Conservation (phyloP, 2,329 filamentous ascomycete species). For the Chalaropsis thielavioides region DNA sequence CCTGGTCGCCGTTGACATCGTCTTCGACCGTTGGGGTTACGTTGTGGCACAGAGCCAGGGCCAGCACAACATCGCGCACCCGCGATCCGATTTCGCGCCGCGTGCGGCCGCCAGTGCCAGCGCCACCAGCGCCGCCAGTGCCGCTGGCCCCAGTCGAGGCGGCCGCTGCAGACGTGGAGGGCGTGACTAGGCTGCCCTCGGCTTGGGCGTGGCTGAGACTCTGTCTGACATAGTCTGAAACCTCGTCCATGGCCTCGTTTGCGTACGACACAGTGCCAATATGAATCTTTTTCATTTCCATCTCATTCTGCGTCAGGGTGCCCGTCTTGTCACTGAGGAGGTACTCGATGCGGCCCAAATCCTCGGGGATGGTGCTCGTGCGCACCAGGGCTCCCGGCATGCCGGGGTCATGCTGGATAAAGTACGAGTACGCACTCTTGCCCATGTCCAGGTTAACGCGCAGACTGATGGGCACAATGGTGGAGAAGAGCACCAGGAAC, state of each 20-base stretch:
- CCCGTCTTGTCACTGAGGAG: constrained; percentile 94
- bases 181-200: constrained; percentile 46
- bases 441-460: constrained; percentile 95
- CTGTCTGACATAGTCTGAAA: constrained; percentile 70
- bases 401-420: constrained; percentile 80
- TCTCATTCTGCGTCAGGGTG: constrained; percentile 94
- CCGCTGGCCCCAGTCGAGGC: constrained; percentile 26
- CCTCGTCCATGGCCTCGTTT: constrained; percentile 98
- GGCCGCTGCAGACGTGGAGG: constrained; percentile 55
- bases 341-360: constrained; percentile 90
- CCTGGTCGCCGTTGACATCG: constrained; percentile 58
- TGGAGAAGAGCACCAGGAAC: constrained; percentile 98
- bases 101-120: constrained; percentile 58
- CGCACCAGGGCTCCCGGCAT: constrained; percentile 87
- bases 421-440: constrained; percentile 89
- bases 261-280: constrained; percentile 96
- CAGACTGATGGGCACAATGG: constrained; percentile 92
- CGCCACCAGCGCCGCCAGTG: constrained; percentile 19
- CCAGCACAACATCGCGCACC: constrained; percentile 83
- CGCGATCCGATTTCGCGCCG: constrained; percentile 85
- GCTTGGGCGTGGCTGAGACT: constrained; percentile 46
- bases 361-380: constrained; percentile 94
- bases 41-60: constrained; percentile 88
- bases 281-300: constrained; percentile 98
- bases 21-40: constrained; percentile 77